phyloP scores from a whole-genome alignment of 352 stramenopile genomes.

The Blastocystis sp. region DNA sequence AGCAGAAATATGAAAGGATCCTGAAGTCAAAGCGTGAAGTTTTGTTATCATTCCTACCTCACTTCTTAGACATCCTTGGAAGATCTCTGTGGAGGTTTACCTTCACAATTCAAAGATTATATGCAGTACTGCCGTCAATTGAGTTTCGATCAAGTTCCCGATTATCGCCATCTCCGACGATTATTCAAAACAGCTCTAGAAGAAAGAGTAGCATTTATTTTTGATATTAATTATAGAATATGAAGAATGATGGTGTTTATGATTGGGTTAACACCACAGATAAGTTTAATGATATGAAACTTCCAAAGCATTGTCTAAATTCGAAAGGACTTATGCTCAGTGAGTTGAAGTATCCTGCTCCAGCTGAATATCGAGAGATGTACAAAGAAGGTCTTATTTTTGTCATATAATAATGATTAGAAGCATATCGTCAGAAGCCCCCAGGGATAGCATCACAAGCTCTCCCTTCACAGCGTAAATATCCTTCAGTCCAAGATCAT shows the following conservation, averaged over 20 bases:
- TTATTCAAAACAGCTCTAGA: conserved; percentile 77
- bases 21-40: conserved; percentile 86
- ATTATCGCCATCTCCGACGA: conserved; percentile 85
- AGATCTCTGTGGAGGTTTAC: conserved; percentile 72
- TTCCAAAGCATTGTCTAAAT: conserved; percentile 35
- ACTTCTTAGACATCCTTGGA: conserved; percentile 69
- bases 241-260: conserved; percentile 57
- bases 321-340: not conserved
- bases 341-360: conserved; percentile 2
- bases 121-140: conserved; percentile 82
- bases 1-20: conserved; percentile 90
- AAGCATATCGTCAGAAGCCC: no score
- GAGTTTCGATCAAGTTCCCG: conserved; percentile 88
- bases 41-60: not conserved
- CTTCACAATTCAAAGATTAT: conserved; percentile 72
- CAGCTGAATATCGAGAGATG: conserved; percentile 29
- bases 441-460: no score
- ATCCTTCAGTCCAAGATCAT: no score
- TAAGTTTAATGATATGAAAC: not conserved
- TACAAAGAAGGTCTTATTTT: conserved; percentile 28
- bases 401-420: no score
- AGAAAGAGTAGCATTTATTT: not conserved
- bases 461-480: no score
- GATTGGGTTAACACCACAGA: conserved; percentile 30
- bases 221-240: not conserved